These are phyloP conservation scores for Parafenestella ontariensis DNA, from an alignment of 2,329 filamentous ascomycete genomes.

Conservation along the genomic window DNA sequence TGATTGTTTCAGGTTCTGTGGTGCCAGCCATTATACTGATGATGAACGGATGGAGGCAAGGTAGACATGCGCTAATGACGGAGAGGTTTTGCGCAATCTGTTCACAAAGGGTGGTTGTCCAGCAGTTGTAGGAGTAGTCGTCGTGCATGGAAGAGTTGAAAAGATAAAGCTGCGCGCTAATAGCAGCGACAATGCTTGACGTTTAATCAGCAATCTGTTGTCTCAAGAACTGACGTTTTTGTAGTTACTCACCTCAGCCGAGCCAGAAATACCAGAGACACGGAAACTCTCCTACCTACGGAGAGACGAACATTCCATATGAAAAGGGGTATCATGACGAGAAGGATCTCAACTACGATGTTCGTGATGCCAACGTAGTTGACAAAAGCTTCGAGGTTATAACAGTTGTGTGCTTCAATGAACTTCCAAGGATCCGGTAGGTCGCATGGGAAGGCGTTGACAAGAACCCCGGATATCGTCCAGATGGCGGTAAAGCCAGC, in stretches of 20 bases:
- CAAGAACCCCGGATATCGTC: slow-evolving; percentile 32
- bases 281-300: slow-evolving; percentile 29
- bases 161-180: slow-evolving; percentile 29
- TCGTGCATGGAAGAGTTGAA: slow-evolving; percentile 22
- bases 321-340: slow-evolving; percentile 35
- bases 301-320: slow-evolving; percentile 36
- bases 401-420: slow-evolving; percentile 19
- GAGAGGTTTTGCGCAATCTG: slow-evolving; percentile 40
- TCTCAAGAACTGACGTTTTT: too few species aligned
- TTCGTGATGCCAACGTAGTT: slow-evolving; percentile 40
- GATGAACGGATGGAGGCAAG: slow-evolving; percentile 34
- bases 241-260: slow-evolving; percentile 26
- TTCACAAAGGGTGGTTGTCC: slow-evolving; percentile 28
- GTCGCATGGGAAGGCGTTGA: slow-evolving; percentile 33
- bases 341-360: slow-evolving; percentile 32
- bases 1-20: slow-evolving; percentile 18
- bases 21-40: slow-evolving; percentile 24
- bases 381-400: slow-evolving; percentile 29
- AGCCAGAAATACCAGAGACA: slow-evolving; percentile 32
- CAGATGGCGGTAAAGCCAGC: slow-evolving; percentile 30
- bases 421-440: slow-evolving; percentile 32
- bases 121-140: slow-evolving; percentile 25
- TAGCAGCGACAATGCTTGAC: slow-evolving; percentile 31
- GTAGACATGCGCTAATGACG: slow-evolving; percentile 38
- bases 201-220: slow-evolving; percentile 1